phyloP scores from a whole-genome alignment of 768 basidiomycete species.

The Arthromyces matolae region DNA sequence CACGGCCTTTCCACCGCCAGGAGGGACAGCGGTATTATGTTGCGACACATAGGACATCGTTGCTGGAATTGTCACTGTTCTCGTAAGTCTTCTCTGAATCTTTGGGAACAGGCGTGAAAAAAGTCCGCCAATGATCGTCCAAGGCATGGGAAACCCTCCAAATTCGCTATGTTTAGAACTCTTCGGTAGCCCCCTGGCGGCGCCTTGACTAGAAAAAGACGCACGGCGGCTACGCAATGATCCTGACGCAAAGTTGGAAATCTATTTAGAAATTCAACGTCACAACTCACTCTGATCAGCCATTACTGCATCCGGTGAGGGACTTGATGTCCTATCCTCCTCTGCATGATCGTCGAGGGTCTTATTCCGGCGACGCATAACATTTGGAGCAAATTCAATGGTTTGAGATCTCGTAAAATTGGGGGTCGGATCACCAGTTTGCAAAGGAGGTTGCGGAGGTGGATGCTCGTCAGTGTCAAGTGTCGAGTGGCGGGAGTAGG shows the following conservation, averaged over 20 bases:
- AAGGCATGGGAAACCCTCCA: slow-evolving; percentile 76
- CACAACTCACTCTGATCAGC: slow-evolving; percentile 15
- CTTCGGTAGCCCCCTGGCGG: slow-evolving; percentile 18
- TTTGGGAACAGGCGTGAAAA: slow-evolving; percentile 62
- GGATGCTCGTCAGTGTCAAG: slow-evolving; percentile 32
- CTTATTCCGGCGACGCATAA: slow-evolving; percentile 25
- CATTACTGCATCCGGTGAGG: slow-evolving; percentile 4
- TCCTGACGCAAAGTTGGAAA: slow-evolving; percentile 8
- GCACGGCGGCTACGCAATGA: slow-evolving; percentile 16
- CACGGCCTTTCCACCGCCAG: slow-evolving; percentile 52
- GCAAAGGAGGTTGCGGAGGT: slow-evolving; percentile 1
- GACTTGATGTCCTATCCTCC: slow-evolving; percentile 9
- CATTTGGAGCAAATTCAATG: slow-evolving; percentile 34
- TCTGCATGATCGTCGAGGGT: slow-evolving; percentile 10
- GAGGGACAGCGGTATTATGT: slow-evolving; percentile 29
- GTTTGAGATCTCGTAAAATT: slow-evolving; percentile 38
- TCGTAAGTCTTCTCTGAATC: slow-evolving; percentile 51
- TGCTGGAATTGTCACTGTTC: slow-evolving; percentile 73
- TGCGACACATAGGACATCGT: slow-evolving; percentile 58
- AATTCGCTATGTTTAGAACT: slow-evolving; percentile 45
- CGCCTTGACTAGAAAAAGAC: slow-evolving; percentile 17
- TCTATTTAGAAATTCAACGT: not conserved
- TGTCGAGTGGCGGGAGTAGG: too few species aligned
- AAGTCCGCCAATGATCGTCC: slow-evolving; percentile 45
- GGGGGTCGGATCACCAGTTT: slow-evolving; percentile 14